Percentiles rank a stretch among this genome's conserved stretches.
Conservation (phyloP, 2,329 filamentous ascomycete species). For the Colletotrichum sublineola region DNA sequence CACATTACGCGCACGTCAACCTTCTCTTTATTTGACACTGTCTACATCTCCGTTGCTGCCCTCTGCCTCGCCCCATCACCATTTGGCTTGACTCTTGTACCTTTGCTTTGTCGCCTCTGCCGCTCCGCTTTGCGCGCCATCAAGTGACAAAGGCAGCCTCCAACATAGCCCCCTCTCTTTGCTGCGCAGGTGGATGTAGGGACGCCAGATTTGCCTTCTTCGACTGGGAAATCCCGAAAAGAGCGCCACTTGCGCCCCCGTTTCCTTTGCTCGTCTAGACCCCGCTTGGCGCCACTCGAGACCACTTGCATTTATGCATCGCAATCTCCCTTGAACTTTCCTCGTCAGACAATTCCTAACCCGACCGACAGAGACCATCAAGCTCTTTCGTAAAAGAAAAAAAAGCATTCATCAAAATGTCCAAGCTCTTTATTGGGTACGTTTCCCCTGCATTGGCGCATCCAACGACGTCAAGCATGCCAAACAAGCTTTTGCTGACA, state of each 20-base stretch:
- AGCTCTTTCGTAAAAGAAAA: conserved; percentile 16
- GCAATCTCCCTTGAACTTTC: conserved; percentile 29
- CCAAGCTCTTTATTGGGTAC: conserved; percentile 96
- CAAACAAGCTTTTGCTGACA: conserved; percentile 35
- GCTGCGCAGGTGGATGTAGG: conserved; percentile 11
- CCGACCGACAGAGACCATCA: conserved; percentile 26
- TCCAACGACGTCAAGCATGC: conserved; percentile 10
- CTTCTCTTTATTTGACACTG: conserved; percentile 30
- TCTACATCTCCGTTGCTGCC: conserved; percentile 9
- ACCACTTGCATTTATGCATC: conserved; percentile 40
- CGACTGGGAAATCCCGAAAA: conserved; percentile 26
- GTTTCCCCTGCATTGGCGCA: conserved; percentile 49
- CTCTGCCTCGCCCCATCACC: neutral
- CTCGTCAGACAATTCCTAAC: conserved; percentile 17
- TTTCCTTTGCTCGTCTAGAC: conserved; percentile 12
- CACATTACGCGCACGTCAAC: conserved; percentile 2
- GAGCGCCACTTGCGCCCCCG: conserved; percentile 27
- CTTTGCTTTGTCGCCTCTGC: conserved; percentile 32
- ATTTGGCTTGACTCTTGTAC: conserved; percentile 13
- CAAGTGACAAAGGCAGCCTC: conserved; percentile 36
- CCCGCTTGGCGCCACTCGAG: conserved; percentile 35
- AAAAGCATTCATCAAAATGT: conserved; percentile 68
- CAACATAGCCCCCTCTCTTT: conserved; percentile 37
- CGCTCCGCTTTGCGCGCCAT: neutral
- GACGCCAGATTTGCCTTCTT: conserved; percentile 17